These are phyloP conservation scores for Pezicula carpinea DNA, from an alignment of 2,329 filamentous ascomycete genomes.

Conservation along the genomic window DNA sequence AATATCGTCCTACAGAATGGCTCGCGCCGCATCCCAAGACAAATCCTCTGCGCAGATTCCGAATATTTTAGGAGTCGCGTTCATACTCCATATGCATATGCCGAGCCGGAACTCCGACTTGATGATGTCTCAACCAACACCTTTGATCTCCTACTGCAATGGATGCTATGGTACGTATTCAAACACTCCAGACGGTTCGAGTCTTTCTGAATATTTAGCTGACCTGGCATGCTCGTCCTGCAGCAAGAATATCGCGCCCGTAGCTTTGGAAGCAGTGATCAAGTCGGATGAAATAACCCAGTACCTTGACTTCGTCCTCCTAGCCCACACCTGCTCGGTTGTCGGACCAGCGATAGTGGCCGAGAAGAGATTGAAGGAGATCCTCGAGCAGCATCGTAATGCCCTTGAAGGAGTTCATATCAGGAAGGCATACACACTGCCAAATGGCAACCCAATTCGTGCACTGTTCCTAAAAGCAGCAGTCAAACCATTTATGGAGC, in stretches of 20 bases:
- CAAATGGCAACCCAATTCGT: conserved; percentile 2
- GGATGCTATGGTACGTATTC: too few species aligned
- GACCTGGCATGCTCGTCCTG: not conserved
- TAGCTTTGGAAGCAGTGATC: not conserved
- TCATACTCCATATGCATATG: too few species aligned
- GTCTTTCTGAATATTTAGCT: not conserved
- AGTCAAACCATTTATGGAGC: not conserved
- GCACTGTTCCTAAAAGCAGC: conserved; percentile 6
- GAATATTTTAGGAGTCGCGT: too few species aligned
- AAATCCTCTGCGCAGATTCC: too few species aligned
- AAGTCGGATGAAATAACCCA: not conserved
- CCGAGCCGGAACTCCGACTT: too few species aligned
- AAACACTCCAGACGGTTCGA: too few species aligned
- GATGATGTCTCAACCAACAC: too few species aligned
- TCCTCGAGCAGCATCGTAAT: conserved; percentile 3
- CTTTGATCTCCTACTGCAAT: too few species aligned
- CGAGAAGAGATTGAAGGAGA: not conserved
- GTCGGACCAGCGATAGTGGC: not conserved
- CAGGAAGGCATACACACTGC: not conserved
- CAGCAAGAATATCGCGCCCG: not conserved
- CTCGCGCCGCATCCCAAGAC: too few species aligned
- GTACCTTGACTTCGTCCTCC: not conserved
- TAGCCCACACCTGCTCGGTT: not conserved
- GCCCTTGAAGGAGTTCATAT: conserved; percentile 3
- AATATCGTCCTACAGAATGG: too few species aligned